Base-by-base conservation (phyloP, 305 asterid genomes). In the Fraxinus platypoda region DNA sequence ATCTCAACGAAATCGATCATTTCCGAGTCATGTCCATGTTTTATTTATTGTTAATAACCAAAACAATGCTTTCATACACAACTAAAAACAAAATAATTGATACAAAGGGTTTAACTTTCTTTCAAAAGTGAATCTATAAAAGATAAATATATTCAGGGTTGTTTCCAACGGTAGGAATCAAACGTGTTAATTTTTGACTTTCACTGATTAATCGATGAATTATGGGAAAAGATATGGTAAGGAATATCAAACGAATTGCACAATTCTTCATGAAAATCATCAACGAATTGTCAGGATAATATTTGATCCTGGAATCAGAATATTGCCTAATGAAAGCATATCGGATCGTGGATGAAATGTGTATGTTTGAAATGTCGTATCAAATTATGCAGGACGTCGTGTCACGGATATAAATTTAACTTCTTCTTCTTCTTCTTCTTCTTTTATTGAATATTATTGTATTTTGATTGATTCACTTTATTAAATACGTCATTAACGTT, bases 241-340 rank as follows among this genome's bases (percentile, higher is more conserved):
- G 75, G 75, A 71, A 71, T 71, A 71, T 71, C 41, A 71, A 71
- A 71, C 25, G 6, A 71, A 71, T 31, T 28, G 75, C 41, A 30
- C 38, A 71, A 71, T 28, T 68, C 74, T 4, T 71, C 43, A 31
- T 30, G 34, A 4, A 70, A 70, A 2, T 70, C 38, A 70, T 31
- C 9, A 31, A 71, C 19, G 75, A 71, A 71, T 71, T 31, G 75
- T 30, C 41, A 30, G 37, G 25, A 13, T 30, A 30, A 28, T 28
- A 70, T 71, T 71, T 71, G 23, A 25, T 23, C 33, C 11, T 64
- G 73, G 34, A 64, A 64, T 64, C 73, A 64, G 17, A 64, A 64
- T 64, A 54, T 54, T 54, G 73, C 73, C 34, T 64, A 64, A 64
- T 13, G 21, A 71, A 71, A 71, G 75, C 38, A 71, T 71, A 71